Evolutionary conservation across 148 eudicot genomes (phyloP).

Genomic region (Vaccinium myrtillus): DNA sequence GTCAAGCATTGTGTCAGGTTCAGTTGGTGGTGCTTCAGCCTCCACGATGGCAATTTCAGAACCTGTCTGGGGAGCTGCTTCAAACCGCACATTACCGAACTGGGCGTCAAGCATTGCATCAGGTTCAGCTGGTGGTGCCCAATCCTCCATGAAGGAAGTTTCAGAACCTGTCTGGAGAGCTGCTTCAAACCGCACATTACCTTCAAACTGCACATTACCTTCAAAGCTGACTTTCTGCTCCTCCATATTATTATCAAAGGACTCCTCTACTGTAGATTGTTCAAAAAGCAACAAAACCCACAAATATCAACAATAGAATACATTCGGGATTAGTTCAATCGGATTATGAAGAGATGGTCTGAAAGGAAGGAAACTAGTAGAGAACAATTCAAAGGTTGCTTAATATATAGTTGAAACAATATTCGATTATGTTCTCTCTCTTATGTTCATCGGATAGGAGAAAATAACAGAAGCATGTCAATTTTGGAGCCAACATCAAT

Average conservation of each 20-base stretch:
- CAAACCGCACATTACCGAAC: slow-evolving; percentile 84
- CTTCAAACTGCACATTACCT: no score
- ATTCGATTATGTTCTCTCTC: not conserved
- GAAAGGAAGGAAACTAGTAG: slow-evolving; percentile 8
- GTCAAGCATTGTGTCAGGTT: slow-evolving; percentile 21
- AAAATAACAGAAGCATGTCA: not conserved
- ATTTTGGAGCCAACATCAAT: not conserved
- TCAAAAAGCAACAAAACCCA: not conserved
- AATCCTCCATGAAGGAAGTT: no score
- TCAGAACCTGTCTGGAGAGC: no score
- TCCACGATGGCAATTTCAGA: slow-evolving; percentile 77
- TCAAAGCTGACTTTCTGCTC: slow-evolving; percentile 62
- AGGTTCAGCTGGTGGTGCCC: no score
- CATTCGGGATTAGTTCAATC: not conserved
- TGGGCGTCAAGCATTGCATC: not conserved
- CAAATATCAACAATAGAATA: not conserved
- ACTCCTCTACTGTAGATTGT: slow-evolving; percentile 56
- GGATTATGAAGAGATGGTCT: not conserved
- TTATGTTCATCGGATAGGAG: not conserved
- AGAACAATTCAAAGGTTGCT: not conserved
- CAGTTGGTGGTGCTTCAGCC: slow-evolving; percentile 36
- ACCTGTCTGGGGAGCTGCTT: slow-evolving; percentile 75
- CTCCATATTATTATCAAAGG: slow-evolving; percentile 62
- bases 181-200: no score
- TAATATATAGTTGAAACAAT: not conserved